A percentile compares a stretch with the other conserved stretches of the same genome.
phyloP scores from a whole-genome alignment of 75 land plant genomes.

The Ceratopteris richardii region DNA sequence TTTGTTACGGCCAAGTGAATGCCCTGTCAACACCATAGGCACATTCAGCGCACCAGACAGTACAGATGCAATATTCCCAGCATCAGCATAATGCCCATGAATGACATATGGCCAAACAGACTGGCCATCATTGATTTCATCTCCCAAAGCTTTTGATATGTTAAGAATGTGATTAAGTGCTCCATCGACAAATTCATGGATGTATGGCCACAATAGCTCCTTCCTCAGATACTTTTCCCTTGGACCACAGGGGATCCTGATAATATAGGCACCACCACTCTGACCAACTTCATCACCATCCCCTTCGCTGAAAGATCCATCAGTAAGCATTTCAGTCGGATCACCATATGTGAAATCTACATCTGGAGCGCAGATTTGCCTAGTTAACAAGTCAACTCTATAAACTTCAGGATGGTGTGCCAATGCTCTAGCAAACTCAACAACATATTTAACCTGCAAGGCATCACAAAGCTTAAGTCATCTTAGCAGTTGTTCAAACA shows the following conservation, averaged over 20 bases:
- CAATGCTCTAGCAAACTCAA: slow-evolving; percentile 45
- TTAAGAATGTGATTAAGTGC: slow-evolving; percentile 71
- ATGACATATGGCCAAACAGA: slow-evolving; percentile 81
- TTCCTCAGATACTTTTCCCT: slow-evolving; percentile 68
- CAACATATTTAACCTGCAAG: slow-evolving; percentile 49
- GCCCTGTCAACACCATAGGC: slow-evolving; percentile 87
- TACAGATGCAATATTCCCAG: slow-evolving; percentile 80
- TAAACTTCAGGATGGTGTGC: slow-evolving; percentile 46
- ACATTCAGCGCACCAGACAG: slow-evolving; percentile 86
- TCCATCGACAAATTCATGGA: slow-evolving; percentile 91
- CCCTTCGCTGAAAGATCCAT: slow-evolving; percentile 26
- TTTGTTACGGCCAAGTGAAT: slow-evolving; percentile 84
- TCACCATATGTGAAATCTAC: slow-evolving; percentile 49
- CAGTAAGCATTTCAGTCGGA: slow-evolving; percentile 45
- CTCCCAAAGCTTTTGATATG: slow-evolving; percentile 80
- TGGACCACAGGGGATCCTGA: slow-evolving; percentile 84
- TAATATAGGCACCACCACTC: slow-evolving; percentile 78
- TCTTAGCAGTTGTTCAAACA: too few species aligned
- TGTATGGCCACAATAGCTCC: slow-evolving; percentile 75
- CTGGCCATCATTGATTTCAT: slow-evolving; percentile 55
- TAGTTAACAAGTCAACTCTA: slow-evolving; percentile 38
- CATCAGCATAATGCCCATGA: slow-evolving; percentile 94
- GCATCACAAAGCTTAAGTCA: neutral
- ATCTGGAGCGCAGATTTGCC: slow-evolving; percentile 38
- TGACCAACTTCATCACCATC: slow-evolving; percentile 52